These are phyloP conservation scores for Ogataea neopini DNA, from an alignment of 805 yeast species.

Conservation along the genomic window DNA sequence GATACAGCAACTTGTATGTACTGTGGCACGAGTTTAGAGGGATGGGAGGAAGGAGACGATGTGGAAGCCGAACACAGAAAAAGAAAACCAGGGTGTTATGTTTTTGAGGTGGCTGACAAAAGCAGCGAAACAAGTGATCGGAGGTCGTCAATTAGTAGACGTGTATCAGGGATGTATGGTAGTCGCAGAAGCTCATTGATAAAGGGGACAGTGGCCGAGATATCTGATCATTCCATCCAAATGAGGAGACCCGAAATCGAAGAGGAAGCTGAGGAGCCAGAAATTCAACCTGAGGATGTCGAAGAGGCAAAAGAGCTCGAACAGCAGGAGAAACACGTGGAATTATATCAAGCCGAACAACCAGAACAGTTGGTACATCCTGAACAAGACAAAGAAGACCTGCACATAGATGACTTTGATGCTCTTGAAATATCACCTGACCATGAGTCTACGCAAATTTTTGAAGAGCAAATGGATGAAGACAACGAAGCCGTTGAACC, in stretches of 20 bases:
- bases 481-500: not conserved
- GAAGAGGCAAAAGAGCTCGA: not conserved
- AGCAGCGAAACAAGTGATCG: not conserved
- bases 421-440: not conserved
- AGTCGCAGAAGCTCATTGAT: conserved; percentile 3
- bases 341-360: not conserved
- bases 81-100: conserved; percentile 43
- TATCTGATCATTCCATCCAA: conserved; percentile 7
- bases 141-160: not conserved
- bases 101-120: conserved; percentile 27
- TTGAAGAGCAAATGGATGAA: not conserved
- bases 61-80: conserved; percentile 60
- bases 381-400: not conserved
- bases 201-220: not conserved
- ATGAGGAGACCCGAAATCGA: not conserved
- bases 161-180: not conserved
- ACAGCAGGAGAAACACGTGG: not conserved
- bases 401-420: too few species aligned
- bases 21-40: conserved; percentile 64
- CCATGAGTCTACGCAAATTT: conserved; percentile 1
- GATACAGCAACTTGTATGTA: conserved; percentile 63
- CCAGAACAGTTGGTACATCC: not conserved
- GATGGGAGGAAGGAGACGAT: conserved; percentile 70
- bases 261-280: not conserved
- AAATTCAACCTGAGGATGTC: not conserved